Evolutionary conservation across 202 grass and related monocot species (phyloP).

Genomic region (Hordeum pubiflorum): DNA sequence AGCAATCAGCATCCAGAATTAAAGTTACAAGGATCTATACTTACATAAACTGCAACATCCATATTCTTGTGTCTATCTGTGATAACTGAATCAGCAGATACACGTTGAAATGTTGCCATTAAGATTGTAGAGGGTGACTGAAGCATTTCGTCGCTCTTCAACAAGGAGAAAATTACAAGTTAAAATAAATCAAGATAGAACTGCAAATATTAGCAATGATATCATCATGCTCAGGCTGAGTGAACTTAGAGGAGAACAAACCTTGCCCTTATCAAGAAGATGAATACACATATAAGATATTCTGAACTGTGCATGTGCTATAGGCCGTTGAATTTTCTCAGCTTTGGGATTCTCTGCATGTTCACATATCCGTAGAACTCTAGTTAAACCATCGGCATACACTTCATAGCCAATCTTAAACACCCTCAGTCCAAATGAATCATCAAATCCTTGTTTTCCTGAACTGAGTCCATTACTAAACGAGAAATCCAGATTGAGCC

Average conservation of each 20-base stretch:
- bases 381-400: slow-evolving; percentile 73
- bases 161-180: slow-evolving; percentile 28
- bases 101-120: slow-evolving; percentile 43
- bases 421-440: slow-evolving; percentile 46
- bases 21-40: background rate
- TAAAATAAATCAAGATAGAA: slow-evolving; percentile 21
- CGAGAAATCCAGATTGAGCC: slow-evolving; percentile 56
- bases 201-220: slow-evolving; percentile 16
- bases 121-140: slow-evolving; percentile 39
- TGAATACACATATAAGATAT: slow-evolving; percentile 55
- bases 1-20: slow-evolving; percentile 5
- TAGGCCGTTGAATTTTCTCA: slow-evolving; percentile 42
- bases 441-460: slow-evolving; percentile 47
- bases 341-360: slow-evolving; percentile 32
- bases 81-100: slow-evolving; percentile 46
- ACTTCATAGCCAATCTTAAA: slow-evolving; percentile 81
- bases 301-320: slow-evolving; percentile 57
- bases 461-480: slow-evolving; percentile 45
- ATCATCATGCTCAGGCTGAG: background rate
- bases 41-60: slow-evolving; percentile 60
- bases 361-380: slow-evolving; percentile 67
- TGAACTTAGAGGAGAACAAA: slow-evolving; percentile 33
- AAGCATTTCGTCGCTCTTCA: slow-evolving; percentile 43
- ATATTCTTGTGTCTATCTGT: slow-evolving; percentile 56
- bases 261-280: slow-evolving; percentile 66